phyloP scores from a whole-genome alignment of 1,139 yeast species.

The Nakaseomyces nivariensis region DNA sequence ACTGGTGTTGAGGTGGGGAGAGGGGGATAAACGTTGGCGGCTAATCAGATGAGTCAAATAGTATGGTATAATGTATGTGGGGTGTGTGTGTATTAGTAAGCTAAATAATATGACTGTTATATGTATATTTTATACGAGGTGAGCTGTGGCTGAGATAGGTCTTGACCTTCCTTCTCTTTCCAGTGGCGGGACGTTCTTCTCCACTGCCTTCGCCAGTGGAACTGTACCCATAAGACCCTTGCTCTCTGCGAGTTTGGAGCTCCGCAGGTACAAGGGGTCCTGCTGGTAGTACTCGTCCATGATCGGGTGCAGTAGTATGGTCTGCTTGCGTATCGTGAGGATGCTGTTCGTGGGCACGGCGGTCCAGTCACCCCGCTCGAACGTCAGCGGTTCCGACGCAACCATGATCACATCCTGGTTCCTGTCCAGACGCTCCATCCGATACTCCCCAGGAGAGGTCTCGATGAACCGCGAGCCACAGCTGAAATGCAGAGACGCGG shows the following conservation, averaged over 20 bases:
- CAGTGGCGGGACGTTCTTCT: conserved; percentile 65
- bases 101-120: no score
- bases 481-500: conserved; percentile 90
- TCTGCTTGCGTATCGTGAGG: conserved; percentile 73
- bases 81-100: neutral
- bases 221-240: conserved; percentile 85
- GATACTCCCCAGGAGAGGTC: conserved; percentile 78
- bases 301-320: conserved; percentile 84
- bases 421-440: conserved; percentile 87
- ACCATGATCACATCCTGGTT: conserved; percentile 93
- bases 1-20: no score
- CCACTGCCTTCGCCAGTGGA: conserved; percentile 41
- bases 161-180: conserved; percentile 72
- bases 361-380: conserved; percentile 96
- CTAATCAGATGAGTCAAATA: neutral
- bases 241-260: conserved; percentile 74
- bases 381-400: conserved; percentile 92
- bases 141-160: conserved; percentile 15
- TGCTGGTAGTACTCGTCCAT: conserved; percentile 78
- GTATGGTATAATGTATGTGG: no score
- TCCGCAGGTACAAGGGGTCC: conserved; percentile 58
- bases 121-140: conserved; percentile 5
- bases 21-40: neutral
- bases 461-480: conserved; percentile 89
- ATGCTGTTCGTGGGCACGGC: conserved; percentile 90